Base-by-base conservation (phyloP, 2,329 filamentous ascomycete genomes). In the Helotiales sp. region DNA sequence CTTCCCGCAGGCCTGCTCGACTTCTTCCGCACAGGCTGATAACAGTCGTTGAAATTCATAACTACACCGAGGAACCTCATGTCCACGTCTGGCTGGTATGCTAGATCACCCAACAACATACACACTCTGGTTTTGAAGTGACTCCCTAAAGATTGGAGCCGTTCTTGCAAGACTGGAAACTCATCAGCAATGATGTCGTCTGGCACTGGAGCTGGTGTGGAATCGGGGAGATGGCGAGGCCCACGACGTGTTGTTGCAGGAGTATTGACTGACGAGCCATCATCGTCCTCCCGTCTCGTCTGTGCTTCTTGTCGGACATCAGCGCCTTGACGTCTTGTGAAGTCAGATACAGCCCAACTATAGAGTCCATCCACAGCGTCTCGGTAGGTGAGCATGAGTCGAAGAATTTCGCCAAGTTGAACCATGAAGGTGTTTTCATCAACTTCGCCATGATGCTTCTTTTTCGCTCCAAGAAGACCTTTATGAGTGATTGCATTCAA, bases 11-110 rank as follows among this genome's bases (percentile, higher is more conserved):
- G 50, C 32, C 68, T 69, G 20, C 52, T 69, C 17, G 64, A 61
- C 59, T 75, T 89, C 77, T 89, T 86, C 74, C 89, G 85, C 52
- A 89, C 87, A 15, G 93, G 92, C 79, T 92, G 87, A 79, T 98
- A 98, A 28, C 97, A 92, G 78, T 98, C 95, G 80, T 99, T 99
- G 80, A 98, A 99, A 80, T 98, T 99, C 93, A 99, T 98, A 47
- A 96, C 92, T 55, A 98, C 93, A 45, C 93, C 96, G 72, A 99
- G 81, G 83, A 98, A 98, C 63, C 95, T 86, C 89, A 99, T 93
- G 78, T 99, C 96, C 61, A 94, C 90, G 78, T 99, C 96, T 0
- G 93, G 91, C 80, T 98, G 95, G 80, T 96, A 95, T 8, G 93
- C 91, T 70, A 99, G 79, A 78, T 99, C 96, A 15, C 96, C 93